Base-by-base conservation (phyloP, 768 basidiomycete species). In the Hygrophorus russula region DNA sequence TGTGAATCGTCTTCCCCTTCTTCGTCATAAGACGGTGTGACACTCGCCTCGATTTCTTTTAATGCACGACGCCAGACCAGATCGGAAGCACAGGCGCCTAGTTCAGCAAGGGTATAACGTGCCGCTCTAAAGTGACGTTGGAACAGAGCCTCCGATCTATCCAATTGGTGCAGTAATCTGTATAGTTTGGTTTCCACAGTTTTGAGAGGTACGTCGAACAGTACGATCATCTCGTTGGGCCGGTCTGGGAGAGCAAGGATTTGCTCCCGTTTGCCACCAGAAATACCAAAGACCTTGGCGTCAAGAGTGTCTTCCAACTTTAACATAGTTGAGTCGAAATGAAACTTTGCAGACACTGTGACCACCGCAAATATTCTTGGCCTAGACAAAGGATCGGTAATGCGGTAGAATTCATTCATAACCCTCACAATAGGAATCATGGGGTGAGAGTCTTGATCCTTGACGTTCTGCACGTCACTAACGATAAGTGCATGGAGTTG, bases 71-170 rank as follows among this genome's bases (percentile, higher is more conserved):
- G 68, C 84, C 82, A 88, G 39, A 81, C 62, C 29, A 85, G 61
- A 50, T 87, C 82, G 30, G 78, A 67, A 38, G 80, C 84, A 49
- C 80, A 86, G 30, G 69, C 50, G 5, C 86, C 86, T 24, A 88
- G 54, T 53, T 83, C 75, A 19, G 57, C 53, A 29, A 72, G 57
- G 14, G 68, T 68, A 50, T 60, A 56, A 14, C 64, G 67, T 9
- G 78, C 73, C 19, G 68, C 62, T 34, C 55, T 62, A 53, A 77
- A 74, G 33, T 75, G 57, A 29, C 61, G 64, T 35, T 50, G 58
- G 46, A 67, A 67, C 24, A 67, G 47, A 5, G 52, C 39, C 39
- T 67, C 67, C 18, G 56, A 57, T 3, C 61, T 60, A 55, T 75
- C 67, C 12, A 76, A 53, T 38, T 60, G 59, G 37, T 62, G 70